Conservation (phyloP, 2,329 filamentous ascomycete species). For the Fusarium sp. region DNA sequence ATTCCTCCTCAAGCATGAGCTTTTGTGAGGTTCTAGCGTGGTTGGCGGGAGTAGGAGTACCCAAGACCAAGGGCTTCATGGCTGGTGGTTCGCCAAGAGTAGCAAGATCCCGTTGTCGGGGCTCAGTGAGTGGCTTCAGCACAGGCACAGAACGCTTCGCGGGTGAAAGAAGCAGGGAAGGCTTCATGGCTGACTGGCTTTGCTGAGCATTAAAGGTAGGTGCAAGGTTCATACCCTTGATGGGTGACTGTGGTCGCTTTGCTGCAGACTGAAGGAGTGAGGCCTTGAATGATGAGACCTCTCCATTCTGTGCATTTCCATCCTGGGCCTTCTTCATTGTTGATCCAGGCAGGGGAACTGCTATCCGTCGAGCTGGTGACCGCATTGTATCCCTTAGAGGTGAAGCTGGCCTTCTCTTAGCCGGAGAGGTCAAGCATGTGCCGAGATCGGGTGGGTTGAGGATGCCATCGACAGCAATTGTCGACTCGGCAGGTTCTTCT, state of each 20-base stretch:
- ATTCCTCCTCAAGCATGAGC: constrained; percentile 49
- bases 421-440: constrained; percentile 60
- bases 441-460: constrained; percentile 49
- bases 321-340: constrained; percentile 42
- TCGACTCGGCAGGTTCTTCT: constrained; percentile 34
- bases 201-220: constrained; percentile 43
- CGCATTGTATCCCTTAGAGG: constrained; percentile 64
- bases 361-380: constrained; percentile 60
- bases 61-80: constrained; percentile 50
- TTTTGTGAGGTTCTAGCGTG: constrained; percentile 48
- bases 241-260: constrained; percentile 57
- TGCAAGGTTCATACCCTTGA: constrained; percentile 49
- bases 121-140: constrained; percentile 47
- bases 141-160: constrained; percentile 56
- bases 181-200: constrained; percentile 53
- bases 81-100: constrained; percentile 44
- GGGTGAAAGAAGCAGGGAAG: constrained; percentile 59
- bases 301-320: constrained; percentile 20
- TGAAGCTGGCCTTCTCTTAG: constrained; percentile 61
- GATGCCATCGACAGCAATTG: constrained; percentile 44
- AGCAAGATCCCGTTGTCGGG: constrained; percentile 32
- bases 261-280: constrained; percentile 61
- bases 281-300: constrained; percentile 50
- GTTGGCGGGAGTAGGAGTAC: constrained; percentile 43
- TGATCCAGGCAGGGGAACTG: constrained; percentile 47